These are phyloP conservation scores for Falciphora oryzae DNA, from an alignment of 2,329 filamentous ascomycete genomes.

Conservation along the genomic window DNA sequence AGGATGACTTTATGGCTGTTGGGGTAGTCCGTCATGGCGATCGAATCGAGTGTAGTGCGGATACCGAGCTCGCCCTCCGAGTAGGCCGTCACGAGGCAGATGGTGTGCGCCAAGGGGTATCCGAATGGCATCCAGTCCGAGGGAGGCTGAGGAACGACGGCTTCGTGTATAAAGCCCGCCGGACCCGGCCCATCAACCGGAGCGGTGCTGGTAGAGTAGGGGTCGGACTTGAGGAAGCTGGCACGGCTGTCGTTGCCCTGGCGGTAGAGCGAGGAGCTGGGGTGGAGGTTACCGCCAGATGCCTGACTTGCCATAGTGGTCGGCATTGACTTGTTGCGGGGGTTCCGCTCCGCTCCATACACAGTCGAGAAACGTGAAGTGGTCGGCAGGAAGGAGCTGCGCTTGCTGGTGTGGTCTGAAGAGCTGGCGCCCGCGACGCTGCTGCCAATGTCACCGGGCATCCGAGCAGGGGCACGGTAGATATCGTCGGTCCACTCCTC, in stretches of 20 bases:
- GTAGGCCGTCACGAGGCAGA: conserved; percentile 94
- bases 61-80: conserved; percentile 92
- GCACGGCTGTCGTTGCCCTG: conserved; percentile 56
- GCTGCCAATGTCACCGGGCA: conserved; percentile 68
- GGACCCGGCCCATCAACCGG: conserved; percentile 69
- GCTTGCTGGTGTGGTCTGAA: conserved; percentile 69
- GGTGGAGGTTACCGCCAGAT: conserved; percentile 64
- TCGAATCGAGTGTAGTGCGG: conserved; percentile 88
- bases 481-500: conserved; percentile 98
- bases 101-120: conserved; percentile 85
- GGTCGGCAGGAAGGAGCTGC: conserved; percentile 83
- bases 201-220: conserved; percentile 47
- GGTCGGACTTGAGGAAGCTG: conserved; percentile 59
- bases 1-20: conserved; percentile 98
- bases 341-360: conserved; percentile 65
- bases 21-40: conserved; percentile 96
- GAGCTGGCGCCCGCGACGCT: conserved; percentile 49
- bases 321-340: conserved; percentile 50
- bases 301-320: conserved; percentile 95
- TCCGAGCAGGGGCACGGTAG: conserved; percentile 79
- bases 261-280: conserved; percentile 62
- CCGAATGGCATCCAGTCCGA: conserved; percentile 97
- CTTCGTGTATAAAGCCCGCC: conserved; percentile 91
- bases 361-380: conserved; percentile 93
- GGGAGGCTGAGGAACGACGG: conserved; percentile 92